Evolutionary conservation across 495 filamentous ascomycete species (phyloP).

Genomic region (Mytilinidion resinicola): DNA sequence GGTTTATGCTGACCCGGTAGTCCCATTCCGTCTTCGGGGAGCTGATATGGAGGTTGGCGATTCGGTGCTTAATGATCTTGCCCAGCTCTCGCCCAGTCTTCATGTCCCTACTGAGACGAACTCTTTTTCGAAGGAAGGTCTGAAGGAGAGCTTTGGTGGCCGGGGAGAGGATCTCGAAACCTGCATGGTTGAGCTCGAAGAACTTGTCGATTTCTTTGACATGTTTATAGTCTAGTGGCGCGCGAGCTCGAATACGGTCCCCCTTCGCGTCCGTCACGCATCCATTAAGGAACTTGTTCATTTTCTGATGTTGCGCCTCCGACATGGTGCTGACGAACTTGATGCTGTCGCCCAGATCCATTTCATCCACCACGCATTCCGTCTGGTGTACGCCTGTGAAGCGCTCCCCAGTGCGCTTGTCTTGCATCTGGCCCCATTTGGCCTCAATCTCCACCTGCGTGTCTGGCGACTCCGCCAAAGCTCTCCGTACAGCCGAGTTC

Average conservation of each 20-base stretch:
- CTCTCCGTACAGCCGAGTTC: conserved; percentile 4
- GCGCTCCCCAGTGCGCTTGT: background rate
- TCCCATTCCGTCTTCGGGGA: conserved; percentile 28
- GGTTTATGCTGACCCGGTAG: conserved; percentile 27
- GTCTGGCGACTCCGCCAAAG: conserved; percentile 1
- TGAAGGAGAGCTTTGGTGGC: conserved; percentile 2
- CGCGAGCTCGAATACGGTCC: background rate
- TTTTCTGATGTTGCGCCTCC: conserved; percentile 20
- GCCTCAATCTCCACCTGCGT: conserved; percentile 23
- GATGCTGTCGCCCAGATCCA: background rate
- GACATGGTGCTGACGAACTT: conserved; percentile 26
- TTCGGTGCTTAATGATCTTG: conserved; percentile 18
- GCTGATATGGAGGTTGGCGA: conserved; percentile 25
- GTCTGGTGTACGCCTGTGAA: conserved; percentile 6
- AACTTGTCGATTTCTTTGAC: conserved; percentile 17
- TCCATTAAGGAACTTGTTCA: conserved; percentile 21
- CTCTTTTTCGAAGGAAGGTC: background rate
- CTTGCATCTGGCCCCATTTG: conserved; percentile 20
- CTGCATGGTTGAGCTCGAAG: conserved; percentile 17
- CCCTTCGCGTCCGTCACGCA: conserved; percentile 7
- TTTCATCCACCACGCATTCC: conserved; percentile 13
- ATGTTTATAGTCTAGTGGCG: conserved; percentile 17
- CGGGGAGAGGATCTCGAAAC: conserved; percentile 8
- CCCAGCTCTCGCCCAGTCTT: conserved; percentile 2
- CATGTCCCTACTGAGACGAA: conserved; percentile 16